Evolutionary conservation across 768 basidiomycete genomes (phyloP), one percentile per base, ranked within the genome.

Genomic region (Ephemerocybe angulata): DNA sequence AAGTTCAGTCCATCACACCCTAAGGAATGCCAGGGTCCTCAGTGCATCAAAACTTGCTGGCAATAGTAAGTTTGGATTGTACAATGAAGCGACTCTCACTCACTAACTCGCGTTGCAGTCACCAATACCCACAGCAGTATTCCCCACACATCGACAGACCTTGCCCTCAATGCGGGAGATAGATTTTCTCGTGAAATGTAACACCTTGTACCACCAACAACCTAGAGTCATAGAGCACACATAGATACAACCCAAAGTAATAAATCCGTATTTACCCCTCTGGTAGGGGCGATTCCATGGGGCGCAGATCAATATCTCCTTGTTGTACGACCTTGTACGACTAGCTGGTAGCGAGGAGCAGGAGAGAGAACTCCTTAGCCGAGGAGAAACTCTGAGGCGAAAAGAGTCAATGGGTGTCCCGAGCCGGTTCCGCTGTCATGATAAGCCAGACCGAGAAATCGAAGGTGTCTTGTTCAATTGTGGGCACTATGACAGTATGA

Each of bases 41-140:
- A 67, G 41, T 87, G 86, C 63, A 74, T 69, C 58, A 66, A 76
- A 57, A 77, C 75, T 54, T 87, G 86, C 66, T 86, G 85, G 84
- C 86, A 87, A 67, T 86, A 87, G 85, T 87, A 67, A 61, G 85
- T 72, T 52, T 53, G 3, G 4, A 3, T 15, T 4, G 52, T n/a
- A 33, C 40, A 48, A 41, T 15, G 31, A 37, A 35, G 24, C 50
- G 62, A 56, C 61, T 53, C 19, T 55, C 60, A 66, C 65, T 56
- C 64, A 56, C 62, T 57, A 15, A 61, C 46, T 29, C 40, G 8
- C 17, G 17, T 8, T 15, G n/a, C 63, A 86, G 84, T 59, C 83
- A 70, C 41, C 82, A 85, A 63, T 84, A 74, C 58, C 83, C 84
- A 24, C 82, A 88, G 60, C 85, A 85, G 63, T 88, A 87, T 64